Evolutionary conservation across 2,329 filamentous ascomycete species (phyloP).

Genomic region (Colletotrichum cereale): DNA sequence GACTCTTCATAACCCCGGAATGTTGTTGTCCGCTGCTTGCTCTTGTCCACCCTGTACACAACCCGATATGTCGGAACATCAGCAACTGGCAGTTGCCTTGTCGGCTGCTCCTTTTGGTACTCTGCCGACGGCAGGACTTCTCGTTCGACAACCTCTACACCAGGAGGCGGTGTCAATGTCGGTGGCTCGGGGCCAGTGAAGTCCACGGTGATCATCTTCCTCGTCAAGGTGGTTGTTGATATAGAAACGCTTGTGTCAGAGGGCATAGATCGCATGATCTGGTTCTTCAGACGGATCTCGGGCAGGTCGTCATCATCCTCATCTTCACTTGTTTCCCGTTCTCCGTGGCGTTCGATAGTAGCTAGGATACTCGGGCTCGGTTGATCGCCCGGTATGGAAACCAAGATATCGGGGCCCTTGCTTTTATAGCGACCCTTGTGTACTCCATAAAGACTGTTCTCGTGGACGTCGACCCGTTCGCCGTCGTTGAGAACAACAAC

Average conservation of each 20-base stretch:
- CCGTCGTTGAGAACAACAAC: slow-evolving; percentile 73
- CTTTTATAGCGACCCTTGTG: slow-evolving; percentile 45
- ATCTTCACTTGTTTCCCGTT: slow-evolving; percentile 45
- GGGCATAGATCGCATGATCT: slow-evolving; percentile 67
- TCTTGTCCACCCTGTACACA: slow-evolving; percentile 70
- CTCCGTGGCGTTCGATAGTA: slow-evolving; percentile 52
- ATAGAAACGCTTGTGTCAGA: slow-evolving; percentile 70
- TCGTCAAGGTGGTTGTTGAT: slow-evolving; percentile 69
- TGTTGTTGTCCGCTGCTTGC: slow-evolving; percentile 59
- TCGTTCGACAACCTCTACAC: slow-evolving; percentile 71
- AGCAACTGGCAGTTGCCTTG: slow-evolving; percentile 42
- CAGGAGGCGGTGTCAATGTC: slow-evolving; percentile 66
- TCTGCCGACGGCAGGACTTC: slow-evolving; percentile 58
- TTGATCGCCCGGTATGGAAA: slow-evolving; percentile 43
- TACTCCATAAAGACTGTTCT: slow-evolving; percentile 51
- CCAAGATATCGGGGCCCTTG: slow-evolving; percentile 40
- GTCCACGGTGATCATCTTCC: slow-evolving; percentile 74
- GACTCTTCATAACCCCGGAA: slow-evolving; percentile 51
- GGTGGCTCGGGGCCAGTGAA: slow-evolving; percentile 66
- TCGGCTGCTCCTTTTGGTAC: slow-evolving; percentile 41
- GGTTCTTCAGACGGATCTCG: slow-evolving; percentile 63
- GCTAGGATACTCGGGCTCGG: slow-evolving; percentile 48
- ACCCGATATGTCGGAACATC: slow-evolving; percentile 62
- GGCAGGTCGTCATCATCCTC: slow-evolving; percentile 59
- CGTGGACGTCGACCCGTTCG: slow-evolving; percentile 67